A percentile compares a stretch with the other conserved stretches of the same genome.
Evolutionary conservation across 805 yeast species (phyloP).

Genomic region (Blastobotrys chiropterorum): DNA sequence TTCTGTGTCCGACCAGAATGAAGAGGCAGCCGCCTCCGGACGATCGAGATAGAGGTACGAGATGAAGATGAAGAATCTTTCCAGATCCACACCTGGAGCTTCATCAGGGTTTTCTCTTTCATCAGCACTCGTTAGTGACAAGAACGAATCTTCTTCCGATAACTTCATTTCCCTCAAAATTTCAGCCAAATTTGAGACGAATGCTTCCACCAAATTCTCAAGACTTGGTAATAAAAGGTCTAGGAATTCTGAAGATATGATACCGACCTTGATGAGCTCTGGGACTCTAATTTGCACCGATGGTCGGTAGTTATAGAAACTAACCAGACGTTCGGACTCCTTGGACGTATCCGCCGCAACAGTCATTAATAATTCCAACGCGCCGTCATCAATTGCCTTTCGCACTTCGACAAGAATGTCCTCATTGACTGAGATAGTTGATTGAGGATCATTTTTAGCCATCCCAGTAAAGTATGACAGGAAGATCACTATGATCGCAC

Average conservation of each 20-base stretch:
- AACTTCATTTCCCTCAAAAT: constrained; percentile 34
- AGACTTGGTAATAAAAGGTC: constrained; percentile 17
- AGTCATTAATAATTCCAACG: constrained; percentile 33
- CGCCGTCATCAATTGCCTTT: constrained; percentile 31
- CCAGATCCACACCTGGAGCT: constrained; percentile 75
- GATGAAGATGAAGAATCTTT: constrained; percentile 73
- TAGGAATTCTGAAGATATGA: constrained; percentile 8
- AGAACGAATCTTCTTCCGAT: constrained; percentile 33
- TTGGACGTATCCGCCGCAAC: constrained; percentile 29
- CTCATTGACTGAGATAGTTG: constrained; percentile 15
- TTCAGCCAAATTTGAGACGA: constrained; percentile 33
- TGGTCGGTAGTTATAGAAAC: constrained; percentile 19
- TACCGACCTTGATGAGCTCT: constrained; percentile 10
- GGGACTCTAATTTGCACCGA: constrained; percentile 29
- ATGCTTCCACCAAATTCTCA: constrained; percentile 23
- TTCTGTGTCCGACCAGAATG: constrained; percentile 64
- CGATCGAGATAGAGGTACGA: constrained; percentile 62
- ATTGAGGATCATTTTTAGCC: constrained; percentile 13
- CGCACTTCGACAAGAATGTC: constrained; percentile 25
- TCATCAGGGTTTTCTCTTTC: constrained; percentile 35
- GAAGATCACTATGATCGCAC: constrained; percentile 23
- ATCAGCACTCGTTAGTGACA: constrained; percentile 21
- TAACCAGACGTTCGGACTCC: constrained; percentile 6
- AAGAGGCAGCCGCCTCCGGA: constrained; percentile 42
- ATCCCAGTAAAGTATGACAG: constrained; percentile 16